These are phyloP conservation scores for Podospora pseudocomata DNA, from an alignment of 495 filamentous ascomycete genomes.

Conservation along the genomic window DNA sequence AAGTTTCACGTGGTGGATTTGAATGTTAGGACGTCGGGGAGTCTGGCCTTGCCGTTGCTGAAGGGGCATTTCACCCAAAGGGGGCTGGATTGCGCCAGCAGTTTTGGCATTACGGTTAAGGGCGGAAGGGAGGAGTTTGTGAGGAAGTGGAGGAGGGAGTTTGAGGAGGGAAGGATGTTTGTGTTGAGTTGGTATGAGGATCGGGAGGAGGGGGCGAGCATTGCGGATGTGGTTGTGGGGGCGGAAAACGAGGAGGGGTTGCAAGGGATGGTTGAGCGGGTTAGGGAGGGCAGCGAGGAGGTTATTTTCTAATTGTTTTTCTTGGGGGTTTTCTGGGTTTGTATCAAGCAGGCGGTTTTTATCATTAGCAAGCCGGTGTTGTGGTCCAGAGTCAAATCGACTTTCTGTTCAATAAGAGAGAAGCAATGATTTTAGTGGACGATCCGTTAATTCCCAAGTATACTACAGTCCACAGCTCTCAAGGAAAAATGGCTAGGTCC, in stretches of 20 bases:
- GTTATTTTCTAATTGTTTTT: constrained; percentile 14
- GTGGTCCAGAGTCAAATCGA: background rate
- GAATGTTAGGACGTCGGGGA: constrained; percentile 36
- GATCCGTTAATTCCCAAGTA: background rate
- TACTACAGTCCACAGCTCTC: background rate
- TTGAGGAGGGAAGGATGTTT: constrained; percentile 24
- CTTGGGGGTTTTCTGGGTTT: background rate
- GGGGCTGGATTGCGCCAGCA: constrained; percentile 27
- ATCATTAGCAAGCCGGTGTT: background rate
- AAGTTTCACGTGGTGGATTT: constrained; percentile 32
- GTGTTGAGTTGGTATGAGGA: constrained; percentile 34
- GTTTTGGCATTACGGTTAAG: constrained; percentile 20
- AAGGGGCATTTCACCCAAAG: constrained; percentile 22
- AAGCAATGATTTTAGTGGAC: background rate
- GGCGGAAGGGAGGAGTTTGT: constrained; percentile 22
- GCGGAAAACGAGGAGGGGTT: constrained; percentile 23
- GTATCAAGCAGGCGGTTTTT: background rate
- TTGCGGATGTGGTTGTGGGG: constrained; percentile 31
- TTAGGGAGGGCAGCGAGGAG: constrained; percentile 26
- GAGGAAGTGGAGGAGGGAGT: constrained; percentile 20
- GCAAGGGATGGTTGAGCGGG: constrained; percentile 19
- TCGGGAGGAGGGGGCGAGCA: constrained; percentile 14
- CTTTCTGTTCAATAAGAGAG: background rate
- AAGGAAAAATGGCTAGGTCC: background rate
- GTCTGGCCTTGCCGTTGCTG: constrained; percentile 27